phyloP scores from a whole-genome alignment of 495 filamentous ascomycete genomes.

The Neurospora sublineolata region DNA sequence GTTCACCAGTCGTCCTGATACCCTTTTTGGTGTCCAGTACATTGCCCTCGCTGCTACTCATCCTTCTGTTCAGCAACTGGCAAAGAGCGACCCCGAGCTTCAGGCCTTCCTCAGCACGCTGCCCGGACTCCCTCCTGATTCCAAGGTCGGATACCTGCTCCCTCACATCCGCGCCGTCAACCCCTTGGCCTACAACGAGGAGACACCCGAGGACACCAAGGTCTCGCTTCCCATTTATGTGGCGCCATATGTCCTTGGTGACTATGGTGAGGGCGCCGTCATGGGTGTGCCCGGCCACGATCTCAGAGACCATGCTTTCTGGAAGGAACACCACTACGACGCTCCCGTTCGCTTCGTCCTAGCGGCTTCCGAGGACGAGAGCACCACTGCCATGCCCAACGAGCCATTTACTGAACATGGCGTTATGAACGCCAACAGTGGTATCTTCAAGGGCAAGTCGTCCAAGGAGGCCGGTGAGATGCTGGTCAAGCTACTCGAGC shows the following conservation, averaged over 20 bases:
- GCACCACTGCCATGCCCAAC: slow-evolving; percentile 26
- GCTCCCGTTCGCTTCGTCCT: slow-evolving; percentile 42
- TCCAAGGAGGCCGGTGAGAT: slow-evolving; percentile 51
- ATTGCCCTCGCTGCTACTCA: slow-evolving; percentile 66
- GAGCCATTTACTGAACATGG: slow-evolving; percentile 50
- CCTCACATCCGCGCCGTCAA: slow-evolving; percentile 49
- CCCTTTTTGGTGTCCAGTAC: slow-evolving; percentile 74
- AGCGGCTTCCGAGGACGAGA: slow-evolving; percentile 38
- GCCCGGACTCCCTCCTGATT: slow-evolving; percentile 51
- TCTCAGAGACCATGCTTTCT: slow-evolving; percentile 63
- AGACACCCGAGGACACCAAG: slow-evolving; percentile 36
- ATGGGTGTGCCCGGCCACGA: slow-evolving; percentile 92
- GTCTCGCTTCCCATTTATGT: slow-evolving; percentile 61
- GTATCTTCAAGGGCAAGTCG: slow-evolving; percentile 44
- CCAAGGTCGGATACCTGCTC: slow-evolving; percentile 64
- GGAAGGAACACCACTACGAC: slow-evolving; percentile 52
- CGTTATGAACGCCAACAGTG: slow-evolving; percentile 51
- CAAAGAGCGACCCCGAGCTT: slow-evolving; percentile 47
- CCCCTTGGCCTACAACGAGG: slow-evolving; percentile 48
- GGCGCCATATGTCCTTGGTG: slow-evolving; percentile 75
- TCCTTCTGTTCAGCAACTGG: slow-evolving; percentile 52
- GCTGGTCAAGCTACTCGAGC: slow-evolving; percentile 47
- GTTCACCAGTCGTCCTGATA: slow-evolving; percentile 78
- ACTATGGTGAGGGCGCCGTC: slow-evolving; percentile 80
- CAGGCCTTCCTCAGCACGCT: slow-evolving; percentile 54